Conservation (phyloP, 257 asterid genomes). For the Eustoma russellianum region DNA sequence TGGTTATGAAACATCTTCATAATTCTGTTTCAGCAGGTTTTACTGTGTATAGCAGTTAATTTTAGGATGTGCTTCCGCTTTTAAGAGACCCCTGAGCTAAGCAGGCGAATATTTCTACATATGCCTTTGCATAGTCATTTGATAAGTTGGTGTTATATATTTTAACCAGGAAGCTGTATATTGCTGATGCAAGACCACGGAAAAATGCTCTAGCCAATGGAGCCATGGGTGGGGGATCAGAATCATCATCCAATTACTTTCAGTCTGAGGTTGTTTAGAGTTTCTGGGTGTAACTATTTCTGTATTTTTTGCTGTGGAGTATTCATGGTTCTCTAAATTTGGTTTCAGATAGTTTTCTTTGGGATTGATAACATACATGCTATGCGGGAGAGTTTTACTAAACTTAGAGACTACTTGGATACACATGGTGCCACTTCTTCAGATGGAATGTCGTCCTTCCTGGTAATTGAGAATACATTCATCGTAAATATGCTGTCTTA, state of each 20-base stretch:
- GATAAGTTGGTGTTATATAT: conserved; percentile 5
- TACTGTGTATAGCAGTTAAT: background rate
- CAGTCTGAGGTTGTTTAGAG: conserved; percentile 64
- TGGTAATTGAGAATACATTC: conserved; percentile 42
- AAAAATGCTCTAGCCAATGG: conserved; percentile 99
- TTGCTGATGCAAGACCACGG: conserved; percentile 99
- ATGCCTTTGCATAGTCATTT: background rate
- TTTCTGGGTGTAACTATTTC: too few relatives aligned
- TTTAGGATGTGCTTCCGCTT: background rate
- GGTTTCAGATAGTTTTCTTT: conserved; percentile 76
- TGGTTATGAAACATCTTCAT: too few relatives aligned
- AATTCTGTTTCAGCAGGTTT: too few relatives aligned
- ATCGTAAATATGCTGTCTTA: background rate
- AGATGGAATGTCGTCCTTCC: conserved; percentile 89
- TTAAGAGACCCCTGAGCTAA: background rate
- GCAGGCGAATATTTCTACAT: background rate
- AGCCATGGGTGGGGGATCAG: conserved; percentile 99
- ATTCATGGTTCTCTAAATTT: conserved; percentile 13
- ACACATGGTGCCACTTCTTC: conserved; percentile 92
- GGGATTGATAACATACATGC: conserved; percentile 98
- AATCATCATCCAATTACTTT: conserved; percentile 90
- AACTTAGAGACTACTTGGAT: conserved; percentile 92
- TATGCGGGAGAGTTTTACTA: conserved; percentile 86
- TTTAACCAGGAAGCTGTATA: conserved; percentile 72
- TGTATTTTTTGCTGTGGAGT: background rate